Conservation (phyloP, 176 grass and related monocot species). For the Olyra latifolia region DNA sequence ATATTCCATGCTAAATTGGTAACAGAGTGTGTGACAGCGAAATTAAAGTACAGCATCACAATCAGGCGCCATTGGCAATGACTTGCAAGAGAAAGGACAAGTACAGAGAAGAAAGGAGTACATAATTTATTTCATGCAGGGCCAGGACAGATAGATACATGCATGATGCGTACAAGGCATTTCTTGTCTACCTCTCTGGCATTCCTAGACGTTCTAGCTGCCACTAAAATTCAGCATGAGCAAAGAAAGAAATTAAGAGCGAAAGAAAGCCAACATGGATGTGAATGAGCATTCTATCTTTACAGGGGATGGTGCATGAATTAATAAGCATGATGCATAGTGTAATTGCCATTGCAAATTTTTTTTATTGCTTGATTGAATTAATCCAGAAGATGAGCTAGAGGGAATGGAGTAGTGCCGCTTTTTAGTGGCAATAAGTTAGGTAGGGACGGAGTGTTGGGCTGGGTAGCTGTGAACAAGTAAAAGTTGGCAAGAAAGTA, state of each 20-base stretch:
- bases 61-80: background rate
- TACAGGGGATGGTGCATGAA: background rate
- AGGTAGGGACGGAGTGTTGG: background rate
- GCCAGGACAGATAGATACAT: background rate
- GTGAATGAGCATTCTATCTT: background rate
- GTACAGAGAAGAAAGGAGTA: background rate
- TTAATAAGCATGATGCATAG: background rate
- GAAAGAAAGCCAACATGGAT: background rate
- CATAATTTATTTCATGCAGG: background rate
- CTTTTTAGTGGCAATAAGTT: background rate
- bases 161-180: background rate
- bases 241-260: background rate
- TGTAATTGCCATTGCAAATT: background rate
- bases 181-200: background rate
- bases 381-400: background rate
- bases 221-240: background rate
- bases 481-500: background rate
- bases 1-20: background rate
- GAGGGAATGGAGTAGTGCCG: background rate
- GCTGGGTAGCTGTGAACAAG: background rate
- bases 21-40: too few relatives aligned
- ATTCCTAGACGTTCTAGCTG: background rate
- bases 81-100: background rate
- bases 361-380: background rate
- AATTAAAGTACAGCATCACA: background rate